Base-by-base conservation (phyloP, 495 filamentous ascomycete genomes). In the Aspergillus biplanus region DNA sequence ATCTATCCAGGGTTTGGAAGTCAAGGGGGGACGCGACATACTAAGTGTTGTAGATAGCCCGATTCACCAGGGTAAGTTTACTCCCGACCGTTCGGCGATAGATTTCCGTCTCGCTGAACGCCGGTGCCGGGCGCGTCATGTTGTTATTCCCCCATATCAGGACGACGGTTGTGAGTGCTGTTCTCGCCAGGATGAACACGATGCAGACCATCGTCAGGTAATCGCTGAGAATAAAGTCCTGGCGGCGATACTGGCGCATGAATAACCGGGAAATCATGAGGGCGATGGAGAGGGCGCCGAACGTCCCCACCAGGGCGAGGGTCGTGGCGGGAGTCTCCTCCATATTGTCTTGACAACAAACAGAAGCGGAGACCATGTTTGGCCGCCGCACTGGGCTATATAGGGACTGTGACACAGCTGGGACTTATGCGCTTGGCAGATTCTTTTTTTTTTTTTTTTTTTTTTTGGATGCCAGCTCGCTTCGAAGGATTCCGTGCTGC, bases 61-160 rank as follows among this genome's bases (percentile, higher is more conserved):
- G 56, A 32, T 60, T 60, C 1, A 31, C 52, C 4, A 60, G 37
- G 0, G 56, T 56, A 16, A 65, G 1, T 31, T 48, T 65, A 49
- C 62, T 65, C 18, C 62, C 62, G 16, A 65, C 31, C 6, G 33
- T 55, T 4, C 62, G 50, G 33, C 16, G 56, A 7, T 59, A 50
- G 15, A 65, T 60, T 12, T 65, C 62, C 5, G 27, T n/a, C 1
- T 32, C 16, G 16, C 34, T 56, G 1, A 56, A n/a, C 6, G 5
- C 50, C 18, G 18, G 11, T 1, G 56, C 57, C 13, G 56, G 52
- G 1, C 32, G 33, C 0, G 31, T 4, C 50, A 65, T 49, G 7
- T 65, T 54, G 13, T 56, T 65, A 39, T 59, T 65, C 4, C 56
- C 62, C 62, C 56, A 65, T 16, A 60, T 37, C 37, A 64, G 21